These are phyloP conservation scores for Gossypium anomalum DNA, from an alignment of 345 rosid genomes.

Conservation along the genomic window DNA sequence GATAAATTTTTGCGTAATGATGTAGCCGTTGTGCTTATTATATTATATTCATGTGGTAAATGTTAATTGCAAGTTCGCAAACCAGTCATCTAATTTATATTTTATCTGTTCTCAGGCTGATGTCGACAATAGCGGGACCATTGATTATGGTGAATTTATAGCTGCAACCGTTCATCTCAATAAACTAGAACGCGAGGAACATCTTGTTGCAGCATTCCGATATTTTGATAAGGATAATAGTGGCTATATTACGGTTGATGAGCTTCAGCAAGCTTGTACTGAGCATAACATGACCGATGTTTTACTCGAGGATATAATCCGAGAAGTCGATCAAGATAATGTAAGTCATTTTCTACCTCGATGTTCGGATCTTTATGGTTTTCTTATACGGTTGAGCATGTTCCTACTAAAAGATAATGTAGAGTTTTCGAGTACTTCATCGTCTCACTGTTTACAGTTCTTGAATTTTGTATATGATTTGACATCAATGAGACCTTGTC, in stretches of 20 bases:
- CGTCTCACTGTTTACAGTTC: too few species aligned
- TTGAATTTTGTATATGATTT: too few species aligned
- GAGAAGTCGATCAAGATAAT: slow-evolving; percentile 95
- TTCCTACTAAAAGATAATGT: background rate
- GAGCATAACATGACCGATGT: slow-evolving; percentile 94
- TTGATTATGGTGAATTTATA: slow-evolving; percentile 92
- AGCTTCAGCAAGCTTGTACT: slow-evolving; percentile 92
- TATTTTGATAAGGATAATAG: slow-evolving; percentile 96
- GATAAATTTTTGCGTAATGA: background rate
- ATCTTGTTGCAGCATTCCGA: slow-evolving; percentile 90
- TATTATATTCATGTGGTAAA: background rate
- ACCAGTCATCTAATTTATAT: slow-evolving; percentile 5
- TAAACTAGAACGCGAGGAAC: slow-evolving; percentile 94
- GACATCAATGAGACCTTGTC: background rate
- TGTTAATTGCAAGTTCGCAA: slow-evolving; percentile 14
- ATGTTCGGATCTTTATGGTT: slow-evolving; percentile 13
- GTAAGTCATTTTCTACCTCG: slow-evolving; percentile 42
- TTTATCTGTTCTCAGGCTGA: slow-evolving; percentile 63
- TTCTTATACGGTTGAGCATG: background rate
- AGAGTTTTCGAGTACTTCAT: too few species aligned
- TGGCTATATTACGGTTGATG: slow-evolving; percentile 92
- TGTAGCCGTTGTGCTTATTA: background rate
- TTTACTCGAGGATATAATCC: slow-evolving; percentile 83
- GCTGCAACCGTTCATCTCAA: slow-evolving; percentile 95
- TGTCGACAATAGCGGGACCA: slow-evolving; percentile 96